A percentile compares a stretch with the other conserved stretches of the same genome.
phyloP scores from a whole-genome alignment of 495 filamentous ascomycete species.

The Thermochaetoides thermophila region DNA sequence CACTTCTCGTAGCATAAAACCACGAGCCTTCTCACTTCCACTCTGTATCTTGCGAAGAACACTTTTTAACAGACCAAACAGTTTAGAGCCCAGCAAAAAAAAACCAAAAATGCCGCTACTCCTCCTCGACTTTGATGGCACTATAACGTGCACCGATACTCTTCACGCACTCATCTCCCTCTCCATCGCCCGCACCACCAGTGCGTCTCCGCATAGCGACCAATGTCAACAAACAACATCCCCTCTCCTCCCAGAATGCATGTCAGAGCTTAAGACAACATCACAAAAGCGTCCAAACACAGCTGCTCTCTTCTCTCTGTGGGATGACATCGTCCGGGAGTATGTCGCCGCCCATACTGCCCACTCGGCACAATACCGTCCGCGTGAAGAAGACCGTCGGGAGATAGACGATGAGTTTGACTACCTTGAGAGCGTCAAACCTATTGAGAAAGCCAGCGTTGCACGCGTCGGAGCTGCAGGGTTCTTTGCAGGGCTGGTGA shows the following conservation, averaged over 20 bases:
- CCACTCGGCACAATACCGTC: slow-evolving; percentile 19
- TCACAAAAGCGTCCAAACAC: neutral
- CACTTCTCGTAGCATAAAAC: no score
- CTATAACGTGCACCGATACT: slow-evolving; percentile 27
- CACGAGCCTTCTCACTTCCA: no score
- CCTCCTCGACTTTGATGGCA: slow-evolving; percentile 36
- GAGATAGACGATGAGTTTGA: slow-evolving; percentile 22
- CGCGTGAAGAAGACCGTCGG: no score
- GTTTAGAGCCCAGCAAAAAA: neutral
- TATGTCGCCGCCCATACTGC: slow-evolving; percentile 23
- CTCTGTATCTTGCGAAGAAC: no score
- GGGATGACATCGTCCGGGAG: slow-evolving; percentile 21
- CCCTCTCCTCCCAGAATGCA: neutral
- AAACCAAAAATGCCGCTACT: slow-evolving; percentile 16
- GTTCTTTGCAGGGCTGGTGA: slow-evolving; percentile 19
- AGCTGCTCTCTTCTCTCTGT: slow-evolving; percentile 5
- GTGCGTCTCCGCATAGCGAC: no score
- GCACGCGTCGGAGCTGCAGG: slow-evolving; percentile 17
- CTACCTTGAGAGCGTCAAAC: slow-evolving; percentile 22
- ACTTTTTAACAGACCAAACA: no score
- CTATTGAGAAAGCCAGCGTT: slow-evolving; percentile 22
- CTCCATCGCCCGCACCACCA: slow-evolving; percentile 2
- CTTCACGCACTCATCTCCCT: slow-evolving; percentile 12
- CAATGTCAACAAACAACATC: neutral
- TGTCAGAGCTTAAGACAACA: neutral